phyloP scores from a whole-genome alignment of 495 filamentous ascomycete species.

The Staphylotrichum tortipilum region DNA sequence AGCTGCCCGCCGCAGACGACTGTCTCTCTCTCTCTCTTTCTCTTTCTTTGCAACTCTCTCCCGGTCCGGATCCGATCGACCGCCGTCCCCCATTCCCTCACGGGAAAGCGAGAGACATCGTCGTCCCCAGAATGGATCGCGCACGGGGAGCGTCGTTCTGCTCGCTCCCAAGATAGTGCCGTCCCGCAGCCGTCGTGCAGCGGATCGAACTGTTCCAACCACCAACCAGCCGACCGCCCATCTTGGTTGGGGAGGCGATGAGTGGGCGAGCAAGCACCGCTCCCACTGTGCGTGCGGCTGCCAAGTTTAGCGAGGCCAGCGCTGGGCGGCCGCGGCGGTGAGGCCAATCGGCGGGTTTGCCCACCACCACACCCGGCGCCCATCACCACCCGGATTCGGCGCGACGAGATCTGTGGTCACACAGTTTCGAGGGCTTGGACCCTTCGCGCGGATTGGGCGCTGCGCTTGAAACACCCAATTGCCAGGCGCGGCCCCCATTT shows the following conservation, averaged over 20 bases:
- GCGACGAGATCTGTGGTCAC: not conserved
- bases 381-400: not conserved
- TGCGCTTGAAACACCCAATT: not conserved
- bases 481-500: not conserved
- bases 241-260: not conserved
- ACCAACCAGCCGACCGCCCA: constrained; percentile 9
- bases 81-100: too few species aligned
- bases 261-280: too few species aligned
- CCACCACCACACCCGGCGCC: not conserved
- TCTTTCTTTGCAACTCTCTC: too few species aligned
- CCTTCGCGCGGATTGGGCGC: not conserved
- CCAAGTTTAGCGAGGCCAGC: constrained; percentile 15
- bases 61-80: too few species aligned
- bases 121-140: not conserved
- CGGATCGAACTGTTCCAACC: constrained; percentile 15
- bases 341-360: not conserved
- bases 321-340: not conserved
- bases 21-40: too few species aligned
- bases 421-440: constrained; percentile 2
- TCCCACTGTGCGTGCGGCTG: constrained; percentile 14
- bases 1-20: too few species aligned
- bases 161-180: not conserved
- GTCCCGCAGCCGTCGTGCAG: not conserved
- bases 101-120: too few species aligned
- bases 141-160: not conserved